Evolutionary conservation across 176 grass and related monocot species (phyloP), one percentile per base, ranked within the genome.

Genomic region (Musa troglodytarum): DNA sequence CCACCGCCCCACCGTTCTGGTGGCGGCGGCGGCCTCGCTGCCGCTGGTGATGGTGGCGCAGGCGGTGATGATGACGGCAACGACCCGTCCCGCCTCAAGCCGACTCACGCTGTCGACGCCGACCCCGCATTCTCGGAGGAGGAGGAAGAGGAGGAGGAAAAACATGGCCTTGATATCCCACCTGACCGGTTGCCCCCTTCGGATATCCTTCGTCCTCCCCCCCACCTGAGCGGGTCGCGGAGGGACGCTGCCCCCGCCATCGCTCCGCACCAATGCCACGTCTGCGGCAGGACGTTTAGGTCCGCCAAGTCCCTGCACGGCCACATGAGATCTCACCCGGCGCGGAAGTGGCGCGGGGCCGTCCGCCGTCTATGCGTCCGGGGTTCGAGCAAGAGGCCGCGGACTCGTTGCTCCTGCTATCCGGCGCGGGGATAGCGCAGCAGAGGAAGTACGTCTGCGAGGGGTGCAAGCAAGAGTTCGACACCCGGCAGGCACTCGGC

Each of bases 261-360:
- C 43, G 71, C 77, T 1, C 34, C 81, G 25, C 78, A 54, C 49
- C 78, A 77, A 12, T 96, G 92, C 76, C 78, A 52, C 1, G 86
- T 86, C 69, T 96, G 92, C 76, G 75, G 72, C 3, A 90, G 74
- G 88, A 58, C 0, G 21, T 96, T 88, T 83, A 29, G 15, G 1
- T 86, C 88, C 12, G 10, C 50, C 51, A 91, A 96, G 83, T 88
- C 92, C 3, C 81, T 96, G 20, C 81, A 83, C 24, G 92, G 88
- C 11, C 92, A 96, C 81, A 91, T 91, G 92, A 72, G 92, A 0
- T 85, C 83, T 78, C 92, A 96, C 77, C 88, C 92, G 16, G 88
- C 91, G 51, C 83, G 88, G 50, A 76, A 65, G 50, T 96, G 83
- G 78, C 92, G 92, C 28, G 92, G 88, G 26, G 81, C 91, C 64